Percentiles rank a stretch among this genome's conserved stretches.
Evolutionary conservation across 106 monocot genomes (phyloP).

Genomic region (Ottelia alismoides): DNA sequence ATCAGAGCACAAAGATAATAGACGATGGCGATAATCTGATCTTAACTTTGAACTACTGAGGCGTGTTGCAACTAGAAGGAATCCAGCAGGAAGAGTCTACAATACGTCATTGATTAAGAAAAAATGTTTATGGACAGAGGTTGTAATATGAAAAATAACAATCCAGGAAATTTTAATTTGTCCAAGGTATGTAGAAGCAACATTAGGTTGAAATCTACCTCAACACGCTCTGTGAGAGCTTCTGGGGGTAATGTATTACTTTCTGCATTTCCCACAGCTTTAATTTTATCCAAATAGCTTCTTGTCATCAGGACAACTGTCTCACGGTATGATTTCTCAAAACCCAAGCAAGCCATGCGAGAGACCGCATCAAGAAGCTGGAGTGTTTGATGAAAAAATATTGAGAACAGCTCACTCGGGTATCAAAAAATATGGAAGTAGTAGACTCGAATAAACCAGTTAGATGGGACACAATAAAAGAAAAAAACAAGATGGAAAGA

Average conservation of each 20-base stretch:
- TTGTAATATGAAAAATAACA: neutral
- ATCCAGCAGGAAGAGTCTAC: constrained; percentile 96
- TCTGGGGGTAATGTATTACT: constrained; percentile 46
- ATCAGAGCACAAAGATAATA: constrained; percentile 96
- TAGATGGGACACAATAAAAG: neutral
- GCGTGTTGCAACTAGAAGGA: constrained; percentile 76
- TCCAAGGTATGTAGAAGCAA: neutral
- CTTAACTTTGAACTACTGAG: constrained; percentile 67
- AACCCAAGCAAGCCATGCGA: constrained; percentile 84
- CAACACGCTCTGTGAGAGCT: constrained; percentile 73
- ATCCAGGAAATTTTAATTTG: too few relatives aligned
- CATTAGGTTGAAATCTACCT: constrained; percentile 26
- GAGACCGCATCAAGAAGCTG: constrained; percentile 97
- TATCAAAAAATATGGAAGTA: neutral
- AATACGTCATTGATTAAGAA: too few relatives aligned
- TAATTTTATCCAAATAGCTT: constrained; percentile 93
- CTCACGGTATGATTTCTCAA: constrained; percentile 98
- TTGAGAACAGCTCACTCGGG: neutral
- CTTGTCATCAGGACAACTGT: constrained; percentile 95
- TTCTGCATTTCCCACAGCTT: constrained; percentile 55
- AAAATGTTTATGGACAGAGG: neutral
- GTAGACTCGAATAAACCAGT: too few relatives aligned
- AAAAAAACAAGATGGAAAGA: constrained; percentile 21
- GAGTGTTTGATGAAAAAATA: constrained; percentile 6
- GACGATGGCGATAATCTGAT: constrained; percentile 75